Conservation (phyloP, 495 filamentous ascomycete species). For the Penicillium tannophilum region DNA sequence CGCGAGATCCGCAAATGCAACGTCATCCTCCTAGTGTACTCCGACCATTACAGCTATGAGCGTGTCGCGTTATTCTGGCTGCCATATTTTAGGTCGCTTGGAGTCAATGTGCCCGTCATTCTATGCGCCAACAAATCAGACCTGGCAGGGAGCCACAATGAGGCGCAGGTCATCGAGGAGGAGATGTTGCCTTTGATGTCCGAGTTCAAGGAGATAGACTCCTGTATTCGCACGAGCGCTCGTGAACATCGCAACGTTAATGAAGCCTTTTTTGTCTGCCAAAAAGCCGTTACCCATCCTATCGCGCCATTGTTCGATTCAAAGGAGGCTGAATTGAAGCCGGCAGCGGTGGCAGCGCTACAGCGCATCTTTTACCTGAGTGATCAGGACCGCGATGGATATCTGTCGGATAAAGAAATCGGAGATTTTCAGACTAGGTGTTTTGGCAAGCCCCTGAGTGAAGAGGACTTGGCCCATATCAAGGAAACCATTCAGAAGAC, state of each 20-base stretch:
- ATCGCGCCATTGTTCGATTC: constrained; percentile 96
- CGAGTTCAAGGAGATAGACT: constrained; percentile 98
- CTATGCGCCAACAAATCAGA: constrained; percentile 97
- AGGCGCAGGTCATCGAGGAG: constrained; percentile 83
- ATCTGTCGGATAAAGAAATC: constrained; percentile 86
- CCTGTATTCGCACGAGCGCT: constrained; percentile 93
- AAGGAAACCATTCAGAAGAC: constrained; percentile 77
- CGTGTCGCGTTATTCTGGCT: constrained; percentile 97
- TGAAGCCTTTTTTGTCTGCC: constrained; percentile 95
- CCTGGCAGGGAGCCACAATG: constrained; percentile 66
- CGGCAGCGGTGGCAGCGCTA: constrained; percentile 80
- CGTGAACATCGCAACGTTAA: constrained; percentile 94
- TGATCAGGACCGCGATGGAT: constrained; percentile 96
- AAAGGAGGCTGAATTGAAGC: constrained; percentile 87
- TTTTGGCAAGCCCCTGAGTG: constrained; percentile 79
- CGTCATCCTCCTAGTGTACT: constrained; percentile 95
- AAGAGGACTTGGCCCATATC: constrained; percentile 83
- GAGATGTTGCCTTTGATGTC: constrained; percentile 99
- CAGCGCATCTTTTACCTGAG: constrained; percentile 92
- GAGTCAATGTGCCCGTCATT: constrained; percentile 97
- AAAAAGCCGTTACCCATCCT: constrained; percentile 97
- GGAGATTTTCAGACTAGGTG: constrained; percentile 86
- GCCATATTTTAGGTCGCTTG: constrained; percentile 93
- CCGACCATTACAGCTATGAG: constrained; percentile 98
- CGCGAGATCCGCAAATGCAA: constrained; percentile 96